Percentiles rank a stretch among this genome's conserved stretches.
Evolutionary conservation across 140 eudicot genomes (phyloP).

Genomic region (Cichorium intybus): DNA sequence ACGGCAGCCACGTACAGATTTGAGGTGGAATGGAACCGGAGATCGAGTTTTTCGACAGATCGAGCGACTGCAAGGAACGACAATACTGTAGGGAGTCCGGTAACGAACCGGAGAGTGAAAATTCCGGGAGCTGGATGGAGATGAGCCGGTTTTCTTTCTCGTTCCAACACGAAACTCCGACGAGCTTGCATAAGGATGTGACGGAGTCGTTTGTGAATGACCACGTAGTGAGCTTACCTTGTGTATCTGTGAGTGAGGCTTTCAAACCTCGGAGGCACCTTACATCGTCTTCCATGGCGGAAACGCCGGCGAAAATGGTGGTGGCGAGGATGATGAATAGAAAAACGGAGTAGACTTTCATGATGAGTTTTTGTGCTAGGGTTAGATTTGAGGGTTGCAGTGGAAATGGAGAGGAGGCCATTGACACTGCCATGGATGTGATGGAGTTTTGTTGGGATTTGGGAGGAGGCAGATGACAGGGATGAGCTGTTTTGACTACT

Average conservation of each 20-base stretch:
- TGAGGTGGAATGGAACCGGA: constrained; percentile 57
- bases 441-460: constrained; percentile 14
- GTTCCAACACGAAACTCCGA: constrained; percentile 84
- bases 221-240: constrained; percentile 46
- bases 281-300: constrained; percentile 64
- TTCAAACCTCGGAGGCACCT: constrained; percentile 54
- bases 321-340: background rate
- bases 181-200: constrained; percentile 54
- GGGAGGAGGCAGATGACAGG: constrained; percentile 32
- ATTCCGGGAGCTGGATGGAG: constrained; percentile 44
- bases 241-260: constrained; percentile 51
- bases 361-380: constrained; percentile 4
- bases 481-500: constrained; percentile 28
- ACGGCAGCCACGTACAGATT: constrained; percentile 71
- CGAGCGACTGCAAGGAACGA: constrained; percentile 51
- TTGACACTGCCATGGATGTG: constrained; percentile 8
- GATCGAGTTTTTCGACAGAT: constrained; percentile 57
- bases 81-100: constrained; percentile 69
- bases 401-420: constrained; percentile 10
- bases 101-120: constrained; percentile 48
- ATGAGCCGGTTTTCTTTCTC: constrained; percentile 64
- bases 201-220: constrained; percentile 45
- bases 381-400: constrained; percentile 3
- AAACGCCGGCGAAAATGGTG: background rate
- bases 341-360: background rate